These are phyloP conservation scores for Botrytis deweyae DNA, from an alignment of 2,329 filamentous ascomycete genomes.

Conservation along the genomic window DNA sequence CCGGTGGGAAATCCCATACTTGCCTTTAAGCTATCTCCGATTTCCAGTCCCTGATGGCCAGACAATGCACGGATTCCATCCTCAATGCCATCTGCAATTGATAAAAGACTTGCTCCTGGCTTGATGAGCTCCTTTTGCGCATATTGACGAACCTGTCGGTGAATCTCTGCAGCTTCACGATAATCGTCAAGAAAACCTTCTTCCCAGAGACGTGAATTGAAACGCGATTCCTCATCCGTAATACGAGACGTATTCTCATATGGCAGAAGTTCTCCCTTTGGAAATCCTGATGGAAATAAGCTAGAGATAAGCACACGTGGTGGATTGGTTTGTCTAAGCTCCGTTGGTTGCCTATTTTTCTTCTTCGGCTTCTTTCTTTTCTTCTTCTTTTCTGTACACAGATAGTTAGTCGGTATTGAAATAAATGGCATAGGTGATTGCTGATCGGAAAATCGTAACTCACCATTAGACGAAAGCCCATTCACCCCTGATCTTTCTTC, in stretches of 20 bases:
- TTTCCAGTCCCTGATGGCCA: constrained; percentile 51
- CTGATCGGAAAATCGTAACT: constrained; percentile 18
- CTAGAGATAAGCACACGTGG: constrained; percentile 71
- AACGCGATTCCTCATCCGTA: constrained; percentile 77
- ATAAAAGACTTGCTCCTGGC: constrained; percentile 49
- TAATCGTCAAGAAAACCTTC: constrained; percentile 52
- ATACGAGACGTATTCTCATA: constrained; percentile 78
- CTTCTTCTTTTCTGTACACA: constrained; percentile 56
- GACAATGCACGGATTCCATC: constrained; percentile 52
- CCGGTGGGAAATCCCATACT: constrained; percentile 58
- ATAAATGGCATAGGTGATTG: not conserved
- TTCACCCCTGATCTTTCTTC: constrained; percentile 27
- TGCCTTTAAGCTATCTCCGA: constrained; percentile 50
- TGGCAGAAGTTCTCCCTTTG: constrained; percentile 72
- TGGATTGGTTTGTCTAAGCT: constrained; percentile 67
- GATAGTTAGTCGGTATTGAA: not conserved
- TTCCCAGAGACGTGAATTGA: constrained; percentile 74
- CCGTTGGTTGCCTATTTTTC: constrained; percentile 61
- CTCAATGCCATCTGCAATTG: constrained; percentile 54
- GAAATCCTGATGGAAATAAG: constrained; percentile 71
- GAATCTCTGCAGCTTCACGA: constrained; percentile 56
- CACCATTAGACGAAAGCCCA: constrained; percentile 15
- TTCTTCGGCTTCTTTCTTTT: constrained; percentile 72
- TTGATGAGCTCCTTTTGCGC: constrained; percentile 47
- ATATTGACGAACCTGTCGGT: constrained; percentile 54